phyloP scores from a whole-genome alignment of 2,329 filamentous ascomycete genomes.

The Trichoderma aggressivum region DNA sequence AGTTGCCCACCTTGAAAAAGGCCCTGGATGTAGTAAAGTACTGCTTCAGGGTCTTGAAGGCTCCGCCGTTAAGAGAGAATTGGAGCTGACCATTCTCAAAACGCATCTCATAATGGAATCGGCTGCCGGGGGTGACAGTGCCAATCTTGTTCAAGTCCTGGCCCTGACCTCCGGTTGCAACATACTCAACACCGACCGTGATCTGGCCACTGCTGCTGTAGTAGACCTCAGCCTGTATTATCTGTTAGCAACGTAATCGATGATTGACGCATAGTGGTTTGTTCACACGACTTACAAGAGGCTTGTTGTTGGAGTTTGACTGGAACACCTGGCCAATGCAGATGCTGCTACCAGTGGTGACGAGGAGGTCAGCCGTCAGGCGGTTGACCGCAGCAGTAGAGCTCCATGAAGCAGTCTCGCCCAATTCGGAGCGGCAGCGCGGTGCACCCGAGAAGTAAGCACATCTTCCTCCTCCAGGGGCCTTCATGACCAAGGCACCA shows the following conservation, averaged over 20 bases:
- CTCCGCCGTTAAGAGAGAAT: background rate
- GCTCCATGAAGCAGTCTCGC: slow-evolving; percentile 35
- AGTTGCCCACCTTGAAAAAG: background rate
- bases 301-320: slow-evolving; percentile 3
- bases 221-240: background rate
- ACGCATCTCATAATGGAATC: background rate
- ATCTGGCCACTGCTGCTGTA: background rate
- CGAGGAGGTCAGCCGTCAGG: slow-evolving; percentile 24
- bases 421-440: slow-evolving; percentile 42
- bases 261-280: background rate
- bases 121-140: background rate
- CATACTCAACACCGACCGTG: slow-evolving; percentile 1
- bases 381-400: slow-evolving; percentile 25
- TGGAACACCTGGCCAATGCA: slow-evolving; percentile 5
- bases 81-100: background rate
- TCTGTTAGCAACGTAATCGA: background rate
- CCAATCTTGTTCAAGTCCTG: slow-evolving; percentile 2
- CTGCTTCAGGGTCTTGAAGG: background rate
- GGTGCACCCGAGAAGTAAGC: slow-evolving; percentile 39
- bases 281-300: background rate
- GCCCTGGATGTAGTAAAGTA: background rate
- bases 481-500: slow-evolving; percentile 38
- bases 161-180: background rate
- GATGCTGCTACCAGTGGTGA: slow-evolving; percentile 15
- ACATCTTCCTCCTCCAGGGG: slow-evolving; percentile 36